These are phyloP conservation scores for Hyphodiscus hymeniophilus DNA, from an alignment of 495 filamentous ascomycete genomes.

Conservation along the genomic window DNA sequence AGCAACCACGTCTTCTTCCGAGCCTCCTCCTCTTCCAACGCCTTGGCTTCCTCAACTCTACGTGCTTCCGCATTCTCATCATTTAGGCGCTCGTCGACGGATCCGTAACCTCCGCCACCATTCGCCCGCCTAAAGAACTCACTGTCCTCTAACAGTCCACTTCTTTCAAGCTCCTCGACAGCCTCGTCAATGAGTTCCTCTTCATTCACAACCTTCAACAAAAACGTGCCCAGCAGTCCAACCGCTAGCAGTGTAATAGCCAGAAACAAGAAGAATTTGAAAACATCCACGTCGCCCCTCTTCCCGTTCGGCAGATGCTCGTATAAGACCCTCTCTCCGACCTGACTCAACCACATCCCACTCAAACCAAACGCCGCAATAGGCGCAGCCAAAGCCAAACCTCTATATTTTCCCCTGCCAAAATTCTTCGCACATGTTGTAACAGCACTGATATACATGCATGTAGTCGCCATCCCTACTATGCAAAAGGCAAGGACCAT, in stretches of 20 bases:
- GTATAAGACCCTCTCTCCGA: conserved; percentile 71
- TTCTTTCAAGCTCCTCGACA: conserved; percentile 74
- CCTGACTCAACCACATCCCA: conserved; percentile 89
- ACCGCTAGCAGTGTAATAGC: conserved; percentile 54
- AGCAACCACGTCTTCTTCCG: conserved; percentile 77
- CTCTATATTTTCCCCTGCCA: conserved; percentile 76
- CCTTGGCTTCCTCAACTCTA: conserved; percentile 35
- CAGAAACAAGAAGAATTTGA: conserved; percentile 78
- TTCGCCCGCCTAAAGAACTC: conserved; percentile 47
- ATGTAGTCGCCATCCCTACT: conserved; percentile 74
- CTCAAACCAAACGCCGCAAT: conserved; percentile 91
- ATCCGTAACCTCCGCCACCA: conserved; percentile 26
- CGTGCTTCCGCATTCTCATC: conserved; percentile 26
- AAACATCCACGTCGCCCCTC: conserved; percentile 76
- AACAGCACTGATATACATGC: conserved; percentile 80
- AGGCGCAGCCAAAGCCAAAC: conserved; percentile 79
- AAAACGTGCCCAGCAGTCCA: conserved; percentile 66
- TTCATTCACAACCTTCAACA: conserved; percentile 54
- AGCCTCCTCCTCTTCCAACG: conserved; percentile 53
- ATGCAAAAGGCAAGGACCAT: conserved; percentile 79
- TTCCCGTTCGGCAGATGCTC: conserved; percentile 51
- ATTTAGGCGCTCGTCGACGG: conserved; percentile 23
- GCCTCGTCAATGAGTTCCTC: conserved; percentile 76
- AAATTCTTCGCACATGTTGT: conserved; percentile 98
- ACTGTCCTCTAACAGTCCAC: conserved; percentile 69